Conservation (phyloP, 345 rosid genomes). For the Carallia pectinifolia region DNA sequence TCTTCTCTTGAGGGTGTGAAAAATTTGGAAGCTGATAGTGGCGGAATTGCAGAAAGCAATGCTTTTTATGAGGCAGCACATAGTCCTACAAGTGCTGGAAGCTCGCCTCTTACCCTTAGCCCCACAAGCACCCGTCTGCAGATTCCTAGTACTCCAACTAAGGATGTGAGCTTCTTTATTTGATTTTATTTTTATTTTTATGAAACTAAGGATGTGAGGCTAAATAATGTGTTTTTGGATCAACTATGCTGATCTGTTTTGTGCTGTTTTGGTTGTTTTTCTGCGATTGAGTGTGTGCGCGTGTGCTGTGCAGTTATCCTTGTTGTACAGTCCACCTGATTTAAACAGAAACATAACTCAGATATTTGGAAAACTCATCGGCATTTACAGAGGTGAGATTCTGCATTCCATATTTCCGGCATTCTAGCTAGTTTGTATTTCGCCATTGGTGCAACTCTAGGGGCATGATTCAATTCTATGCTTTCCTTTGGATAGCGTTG, state of each 20-base stretch:
- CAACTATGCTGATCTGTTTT: background rate
- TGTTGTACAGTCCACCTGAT: slow-evolving; percentile 71
- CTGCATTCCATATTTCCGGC: background rate
- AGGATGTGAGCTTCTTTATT: slow-evolving; percentile 45
- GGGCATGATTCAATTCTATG: slow-evolving; percentile 18
- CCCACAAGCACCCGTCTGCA: slow-evolving; percentile 34
- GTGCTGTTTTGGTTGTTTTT: background rate
- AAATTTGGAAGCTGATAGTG: slow-evolving; percentile 19
- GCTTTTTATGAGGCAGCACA: slow-evolving; percentile 21
- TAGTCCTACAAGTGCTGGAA: slow-evolving; percentile 34
- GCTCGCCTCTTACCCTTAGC: slow-evolving; percentile 35
- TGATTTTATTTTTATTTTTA: no score
- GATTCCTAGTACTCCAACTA: slow-evolving; percentile 28
- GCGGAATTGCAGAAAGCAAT: slow-evolving; percentile 15
- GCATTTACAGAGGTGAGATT: slow-evolving; percentile 73
- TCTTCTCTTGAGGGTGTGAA: slow-evolving; percentile 32
- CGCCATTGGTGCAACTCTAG: background rate
- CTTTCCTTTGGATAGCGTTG: slow-evolving; percentile 51
- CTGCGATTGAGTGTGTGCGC: background rate
- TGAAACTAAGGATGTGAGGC: background rate
- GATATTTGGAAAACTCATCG: slow-evolving; percentile 86
- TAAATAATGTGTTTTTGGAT: background rate
- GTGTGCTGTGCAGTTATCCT: slow-evolving; percentile 37
- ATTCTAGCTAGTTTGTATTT: background rate
- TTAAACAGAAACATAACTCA: slow-evolving; percentile 74